A percentile compares a stretch with the other conserved stretches of the same genome.
phyloP scores from a whole-genome alignment of 176 grass and related monocot species.

The Cenchrus purpureus region DNA sequence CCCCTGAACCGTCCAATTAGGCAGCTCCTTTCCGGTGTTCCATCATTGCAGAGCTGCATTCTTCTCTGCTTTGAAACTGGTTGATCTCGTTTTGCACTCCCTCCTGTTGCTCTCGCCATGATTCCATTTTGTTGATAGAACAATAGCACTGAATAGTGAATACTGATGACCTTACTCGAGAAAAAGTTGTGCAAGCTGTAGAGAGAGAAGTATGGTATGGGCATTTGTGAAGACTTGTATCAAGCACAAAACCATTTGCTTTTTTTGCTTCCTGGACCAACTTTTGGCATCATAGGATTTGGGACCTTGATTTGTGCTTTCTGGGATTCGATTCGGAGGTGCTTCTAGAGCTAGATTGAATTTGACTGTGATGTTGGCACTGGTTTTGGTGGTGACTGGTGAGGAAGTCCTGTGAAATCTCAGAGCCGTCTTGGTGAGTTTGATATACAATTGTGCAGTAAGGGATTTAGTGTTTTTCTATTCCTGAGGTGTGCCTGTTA shows the following conservation, averaged over 20 bases:
- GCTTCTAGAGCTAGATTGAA: no score
- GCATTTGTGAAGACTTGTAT: not conserved
- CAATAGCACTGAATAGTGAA: not conserved
- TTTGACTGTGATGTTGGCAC: no score
- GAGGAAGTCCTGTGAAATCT: no score
- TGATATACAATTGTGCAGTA: no score
- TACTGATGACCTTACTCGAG: not conserved
- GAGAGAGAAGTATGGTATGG: not conserved
- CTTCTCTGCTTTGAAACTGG: not conserved
- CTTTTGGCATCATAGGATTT: no score
- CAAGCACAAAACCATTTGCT: not conserved
- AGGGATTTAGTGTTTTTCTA: no score
- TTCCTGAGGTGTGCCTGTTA: no score
- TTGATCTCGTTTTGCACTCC: not conserved
- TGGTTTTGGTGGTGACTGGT: no score
- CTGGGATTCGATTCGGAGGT: no score
- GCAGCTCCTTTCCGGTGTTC: constrained; percentile 20
- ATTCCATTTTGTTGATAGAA: not conserved
- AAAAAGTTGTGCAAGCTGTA: not conserved
- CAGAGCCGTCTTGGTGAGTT: no score
- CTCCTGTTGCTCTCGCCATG: not conserved
- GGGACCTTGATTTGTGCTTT: no score
- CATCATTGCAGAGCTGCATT: constrained; percentile 22
- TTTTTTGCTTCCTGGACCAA: not conserved
- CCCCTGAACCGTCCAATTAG: constrained; percentile 18